Conservation (phyloP, 2,329 filamentous ascomycete genomes). For the Aspergillus novofumigatus region DNA sequence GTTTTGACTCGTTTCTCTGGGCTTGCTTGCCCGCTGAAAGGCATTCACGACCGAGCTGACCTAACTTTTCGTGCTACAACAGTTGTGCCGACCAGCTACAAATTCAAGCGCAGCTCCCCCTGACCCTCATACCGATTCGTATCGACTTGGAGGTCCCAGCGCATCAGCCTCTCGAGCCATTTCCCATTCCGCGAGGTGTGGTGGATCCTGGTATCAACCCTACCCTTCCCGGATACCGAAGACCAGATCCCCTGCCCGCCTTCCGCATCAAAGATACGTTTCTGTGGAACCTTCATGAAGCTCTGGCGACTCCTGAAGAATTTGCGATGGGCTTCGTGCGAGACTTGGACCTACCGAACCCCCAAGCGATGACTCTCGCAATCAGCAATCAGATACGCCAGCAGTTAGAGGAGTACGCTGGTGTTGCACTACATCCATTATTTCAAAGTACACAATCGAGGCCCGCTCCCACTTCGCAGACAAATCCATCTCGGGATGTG, state of each 20-base stretch:
- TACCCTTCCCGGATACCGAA: conserved; percentile 71
- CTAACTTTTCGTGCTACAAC: conserved; percentile 6
- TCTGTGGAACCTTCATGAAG: conserved; percentile 95
- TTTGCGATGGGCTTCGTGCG: conserved; percentile 89
- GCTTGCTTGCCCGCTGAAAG: conserved; percentile 3
- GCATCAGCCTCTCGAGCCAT: conserved; percentile 50
- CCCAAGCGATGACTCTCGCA: conserved; percentile 64
- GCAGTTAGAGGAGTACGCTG: conserved; percentile 92
- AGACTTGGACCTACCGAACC: conserved; percentile 84
- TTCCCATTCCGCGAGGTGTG: conserved; percentile 41
- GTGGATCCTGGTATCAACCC: conserved; percentile 52
- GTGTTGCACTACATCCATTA: conserved; percentile 85
- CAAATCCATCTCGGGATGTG: conserved; percentile 47
- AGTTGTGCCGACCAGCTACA: conserved; percentile 57
- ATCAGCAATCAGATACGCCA: conserved; percentile 93
- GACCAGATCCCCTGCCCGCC: conserved; percentile 72
- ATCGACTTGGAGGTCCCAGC: conserved; percentile 90
- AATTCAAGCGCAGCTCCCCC: conserved; percentile 69
- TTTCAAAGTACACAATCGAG: conserved; percentile 58
- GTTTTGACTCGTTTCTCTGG: conserved; percentile 2
- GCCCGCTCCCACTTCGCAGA: conserved; percentile 19
- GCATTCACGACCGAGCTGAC: conserved; percentile 18
- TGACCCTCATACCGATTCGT: conserved; percentile 90
- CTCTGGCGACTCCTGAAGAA: conserved; percentile 87
- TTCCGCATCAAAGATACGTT: conserved; percentile 94